phyloP scores from a whole-genome alignment of 2,329 filamentous ascomycete species.

The Balansia obtecta region DNA sequence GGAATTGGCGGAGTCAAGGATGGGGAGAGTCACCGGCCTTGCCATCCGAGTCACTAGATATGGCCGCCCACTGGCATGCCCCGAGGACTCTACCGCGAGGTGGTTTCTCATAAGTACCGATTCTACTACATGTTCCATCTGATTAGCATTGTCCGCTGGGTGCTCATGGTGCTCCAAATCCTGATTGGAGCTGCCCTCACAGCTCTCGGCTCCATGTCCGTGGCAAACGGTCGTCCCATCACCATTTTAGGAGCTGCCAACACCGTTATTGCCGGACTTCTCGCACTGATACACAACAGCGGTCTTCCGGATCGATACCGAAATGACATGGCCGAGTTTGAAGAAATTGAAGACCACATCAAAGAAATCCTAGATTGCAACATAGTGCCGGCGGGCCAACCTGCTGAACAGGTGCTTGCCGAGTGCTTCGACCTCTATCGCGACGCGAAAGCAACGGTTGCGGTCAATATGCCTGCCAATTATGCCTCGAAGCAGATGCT shows the following conservation, averaged over 20 bases:
- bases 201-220: slow-evolving; percentile 32
- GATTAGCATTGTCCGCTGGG: slow-evolving; percentile 30
- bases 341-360: slow-evolving; percentile 36
- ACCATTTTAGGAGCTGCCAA: slow-evolving; percentile 38
- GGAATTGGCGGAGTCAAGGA: slow-evolving; percentile 34
- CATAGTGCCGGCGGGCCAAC: slow-evolving; percentile 28
- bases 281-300: slow-evolving; percentile 41
- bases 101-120: slow-evolving; percentile 30
- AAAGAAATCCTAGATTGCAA: slow-evolving; percentile 36
- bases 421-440: slow-evolving; percentile 34
- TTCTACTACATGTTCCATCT: slow-evolving; percentile 32
- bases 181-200: slow-evolving; percentile 36
- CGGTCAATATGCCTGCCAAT: slow-evolving; percentile 32
- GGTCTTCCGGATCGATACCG: slow-evolving; percentile 39
- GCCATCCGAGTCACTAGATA: slow-evolving; percentile 28
- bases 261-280: slow-evolving; percentile 35
- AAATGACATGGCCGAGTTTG: slow-evolving; percentile 35
- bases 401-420: slow-evolving; percentile 33
- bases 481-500: slow-evolving; percentile 19
- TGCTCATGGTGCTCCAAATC: slow-evolving; percentile 35
- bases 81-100: slow-evolving; percentile 35
- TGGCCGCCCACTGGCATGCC: slow-evolving; percentile 37
- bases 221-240: slow-evolving; percentile 26
- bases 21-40: slow-evolving; percentile 28
- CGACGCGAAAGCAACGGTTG: slow-evolving; percentile 33